Evolutionary conservation across 2,329 filamentous ascomycete species (phyloP).

Genomic region (Sporothrix euskadiensis): DNA sequence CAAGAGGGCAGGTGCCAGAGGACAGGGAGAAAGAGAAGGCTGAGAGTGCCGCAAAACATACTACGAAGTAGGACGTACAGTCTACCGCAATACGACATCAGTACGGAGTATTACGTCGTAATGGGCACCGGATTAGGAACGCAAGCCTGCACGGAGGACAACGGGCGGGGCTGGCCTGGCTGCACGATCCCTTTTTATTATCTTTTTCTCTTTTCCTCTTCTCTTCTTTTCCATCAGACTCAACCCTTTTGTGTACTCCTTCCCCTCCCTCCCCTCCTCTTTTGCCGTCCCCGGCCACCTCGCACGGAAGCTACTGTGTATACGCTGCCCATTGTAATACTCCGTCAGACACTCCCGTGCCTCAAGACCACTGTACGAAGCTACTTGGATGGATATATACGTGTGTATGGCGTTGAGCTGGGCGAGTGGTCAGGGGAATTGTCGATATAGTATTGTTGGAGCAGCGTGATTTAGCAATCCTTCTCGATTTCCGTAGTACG

Average conservation of each 20-base stretch:
- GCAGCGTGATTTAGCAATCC: too few species aligned
- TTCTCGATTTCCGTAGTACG: too few species aligned
- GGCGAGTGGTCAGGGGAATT: too few species aligned
- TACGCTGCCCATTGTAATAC: not conserved
- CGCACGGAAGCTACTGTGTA: not conserved
- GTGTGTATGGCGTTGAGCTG: not conserved
- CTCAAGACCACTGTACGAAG: not conserved
- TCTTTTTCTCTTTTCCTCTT: not conserved
- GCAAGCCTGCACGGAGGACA: not conserved
- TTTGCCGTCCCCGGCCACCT: not conserved
- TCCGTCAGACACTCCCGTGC: not conserved
- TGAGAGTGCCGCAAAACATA: not conserved
- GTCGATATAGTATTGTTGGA: too few species aligned
- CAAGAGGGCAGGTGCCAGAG: not conserved
- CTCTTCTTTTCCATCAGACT: not conserved
- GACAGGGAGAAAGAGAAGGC: not conserved
- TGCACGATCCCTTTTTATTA: not conserved
- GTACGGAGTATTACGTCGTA: not conserved
- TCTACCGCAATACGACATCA: not conserved
- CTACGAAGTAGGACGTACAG: too few species aligned
- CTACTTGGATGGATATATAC: not conserved
- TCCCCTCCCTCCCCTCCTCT: not conserved
- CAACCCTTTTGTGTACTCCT: not conserved
- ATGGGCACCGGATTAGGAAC: not conserved
- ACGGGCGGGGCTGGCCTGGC: not conserved